Percentiles rank a stretch among this genome's conserved stretches.
Evolutionary conservation across 805 yeast species (phyloP).

Genomic region (Allodekkera sacchari): DNA sequence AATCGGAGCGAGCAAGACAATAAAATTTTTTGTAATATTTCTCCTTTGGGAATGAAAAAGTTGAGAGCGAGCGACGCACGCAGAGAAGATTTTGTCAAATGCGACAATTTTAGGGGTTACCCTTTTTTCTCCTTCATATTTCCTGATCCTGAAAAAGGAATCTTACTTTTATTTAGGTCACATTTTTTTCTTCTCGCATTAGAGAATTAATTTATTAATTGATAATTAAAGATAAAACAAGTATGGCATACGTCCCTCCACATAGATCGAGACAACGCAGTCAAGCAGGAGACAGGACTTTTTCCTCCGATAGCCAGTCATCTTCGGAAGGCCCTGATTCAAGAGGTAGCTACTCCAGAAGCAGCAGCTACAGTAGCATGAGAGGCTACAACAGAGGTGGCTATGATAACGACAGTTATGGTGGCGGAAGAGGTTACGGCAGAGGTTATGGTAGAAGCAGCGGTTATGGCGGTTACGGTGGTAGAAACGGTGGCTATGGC

Average conservation of each 20-base stretch:
- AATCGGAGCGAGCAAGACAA: no score
- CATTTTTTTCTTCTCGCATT: no score
- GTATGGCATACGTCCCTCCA: constrained; percentile 40
- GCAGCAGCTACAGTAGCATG: constrained; percentile 13
- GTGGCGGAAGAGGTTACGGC: constrained; percentile 23
- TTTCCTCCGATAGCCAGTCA: background rate
- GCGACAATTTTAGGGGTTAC: no score
- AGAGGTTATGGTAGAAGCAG: constrained; percentile 25
- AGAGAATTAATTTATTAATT: no score
- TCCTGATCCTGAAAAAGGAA: no score
- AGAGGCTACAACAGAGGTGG: constrained; percentile 24
- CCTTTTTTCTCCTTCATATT: no score
- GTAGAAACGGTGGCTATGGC: constrained; percentile 23
- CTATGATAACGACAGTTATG: constrained; percentile 17
- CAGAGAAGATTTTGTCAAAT: no score
- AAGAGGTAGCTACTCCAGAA: constrained; percentile 26
- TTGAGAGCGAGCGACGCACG: no score
- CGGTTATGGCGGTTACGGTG: constrained; percentile 27
- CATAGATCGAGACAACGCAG: constrained; percentile 30
- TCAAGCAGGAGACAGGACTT: constrained; percentile 4
- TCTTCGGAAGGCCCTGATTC: constrained; percentile 3
- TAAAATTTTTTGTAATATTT: no score
- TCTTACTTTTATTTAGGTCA: no score
- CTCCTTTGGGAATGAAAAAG: no score
- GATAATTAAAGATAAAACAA: constrained; percentile 4